These are phyloP conservation scores for Fusarium sp. DNA, from an alignment of 2,329 filamentous ascomycete species.

Conservation along the genomic window DNA sequence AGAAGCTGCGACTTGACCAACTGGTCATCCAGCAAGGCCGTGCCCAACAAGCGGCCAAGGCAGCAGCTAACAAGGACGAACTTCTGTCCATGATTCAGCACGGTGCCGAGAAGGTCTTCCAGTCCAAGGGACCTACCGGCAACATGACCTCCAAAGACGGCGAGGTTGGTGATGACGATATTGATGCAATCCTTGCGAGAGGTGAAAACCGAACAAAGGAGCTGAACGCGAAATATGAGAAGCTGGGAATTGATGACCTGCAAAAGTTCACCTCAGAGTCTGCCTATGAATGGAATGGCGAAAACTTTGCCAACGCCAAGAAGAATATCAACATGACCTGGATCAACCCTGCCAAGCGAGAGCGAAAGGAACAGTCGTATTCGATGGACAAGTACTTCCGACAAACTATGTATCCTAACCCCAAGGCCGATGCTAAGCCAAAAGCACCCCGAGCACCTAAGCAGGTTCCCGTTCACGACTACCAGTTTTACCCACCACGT, in stretches of 20 bases:
- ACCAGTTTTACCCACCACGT: conserved; percentile 92
- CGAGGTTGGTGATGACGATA: conserved; percentile 86
- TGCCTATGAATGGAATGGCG: conserved; percentile 98
- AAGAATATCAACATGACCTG: conserved; percentile 93
- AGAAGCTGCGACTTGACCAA: conserved; percentile 96
- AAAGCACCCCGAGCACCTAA: conserved; percentile 96
- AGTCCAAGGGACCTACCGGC: conserved; percentile 75
- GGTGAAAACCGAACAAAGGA: conserved; percentile 91
- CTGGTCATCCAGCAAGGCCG: conserved; percentile 98
- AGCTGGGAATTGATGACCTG: conserved; percentile 94
- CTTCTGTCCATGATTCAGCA: conserved; percentile 98
- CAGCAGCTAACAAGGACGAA: conserved; percentile 95
- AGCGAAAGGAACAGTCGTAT: conserved; percentile 97
- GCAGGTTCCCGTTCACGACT: conserved; percentile 92
- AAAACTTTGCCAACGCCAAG: conserved; percentile 92
- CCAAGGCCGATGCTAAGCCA: conserved; percentile 89
- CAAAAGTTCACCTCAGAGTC: conserved; percentile 98
- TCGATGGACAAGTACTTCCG: conserved; percentile 99
- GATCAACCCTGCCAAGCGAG: conserved; percentile 99
- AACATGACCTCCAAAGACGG: conserved; percentile 69
- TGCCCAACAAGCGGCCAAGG: conserved; percentile 89
- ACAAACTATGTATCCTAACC: conserved; percentile 82
- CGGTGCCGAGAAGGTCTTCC: conserved; percentile 94
- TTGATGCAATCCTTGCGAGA: conserved; percentile 86
- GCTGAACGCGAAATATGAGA: conserved; percentile 94